These are phyloP conservation scores for Diaporthe eres DNA, from an alignment of 2,329 filamentous ascomycete genomes.

Conservation along the genomic window DNA sequence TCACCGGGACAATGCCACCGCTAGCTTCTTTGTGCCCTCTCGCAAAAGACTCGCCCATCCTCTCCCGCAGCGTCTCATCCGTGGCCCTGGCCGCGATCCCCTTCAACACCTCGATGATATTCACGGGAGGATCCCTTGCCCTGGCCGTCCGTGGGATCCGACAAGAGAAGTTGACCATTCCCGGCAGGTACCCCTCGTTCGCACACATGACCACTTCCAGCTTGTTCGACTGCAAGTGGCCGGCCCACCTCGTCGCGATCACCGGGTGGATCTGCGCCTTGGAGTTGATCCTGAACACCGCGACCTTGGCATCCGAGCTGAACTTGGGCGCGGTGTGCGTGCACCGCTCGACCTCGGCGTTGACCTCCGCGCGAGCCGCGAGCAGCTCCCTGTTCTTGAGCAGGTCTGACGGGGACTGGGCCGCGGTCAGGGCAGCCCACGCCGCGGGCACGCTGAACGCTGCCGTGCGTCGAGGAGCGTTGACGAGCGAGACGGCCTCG, in stretches of 20 bases:
- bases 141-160: conserved; percentile 71
- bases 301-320: conserved; percentile 72
- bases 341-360: conserved; percentile 72
- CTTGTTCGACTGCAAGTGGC: conserved; percentile 69
- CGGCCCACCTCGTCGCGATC: conserved; percentile 77
- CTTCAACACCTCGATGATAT: conserved; percentile 73
- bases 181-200: conserved; percentile 75
- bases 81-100: conserved; percentile 61
- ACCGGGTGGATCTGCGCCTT: conserved; percentile 75
- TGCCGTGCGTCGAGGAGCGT: conserved; percentile 74
- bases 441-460: conserved; percentile 72
- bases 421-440: conserved; percentile 70
- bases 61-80: conserved; percentile 56
- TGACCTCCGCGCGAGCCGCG: conserved; percentile 70
- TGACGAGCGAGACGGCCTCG: conserved; percentile 74
- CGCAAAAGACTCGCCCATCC: conserved; percentile 75
- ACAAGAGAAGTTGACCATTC: conserved; percentile 77
- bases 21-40: conserved; percentile 77
- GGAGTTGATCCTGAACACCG: conserved; percentile 73
- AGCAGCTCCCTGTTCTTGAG: conserved; percentile 63
- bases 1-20: conserved; percentile 72
- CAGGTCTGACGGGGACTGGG: conserved; percentile 65
- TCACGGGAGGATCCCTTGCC: conserved; percentile 67
- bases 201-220: conserved; percentile 76
- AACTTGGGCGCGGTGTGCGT: conserved; percentile 75